Percentiles rank a stretch among this genome's conserved stretches.
Conservation (phyloP, 805 yeast genomes). For the Lachancea waltii region DNA sequence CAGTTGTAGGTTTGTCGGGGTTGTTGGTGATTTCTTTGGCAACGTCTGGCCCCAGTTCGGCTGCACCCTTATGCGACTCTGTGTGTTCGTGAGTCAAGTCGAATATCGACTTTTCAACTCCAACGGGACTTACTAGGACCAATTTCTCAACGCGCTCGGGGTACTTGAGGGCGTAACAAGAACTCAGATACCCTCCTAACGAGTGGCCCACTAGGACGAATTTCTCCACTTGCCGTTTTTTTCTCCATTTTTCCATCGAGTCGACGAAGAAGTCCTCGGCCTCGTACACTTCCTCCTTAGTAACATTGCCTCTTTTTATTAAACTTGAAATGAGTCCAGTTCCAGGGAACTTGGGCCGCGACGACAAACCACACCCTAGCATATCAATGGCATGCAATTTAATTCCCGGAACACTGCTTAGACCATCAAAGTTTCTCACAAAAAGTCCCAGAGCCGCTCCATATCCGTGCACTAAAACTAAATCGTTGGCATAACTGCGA, state of each 20-base stretch:
- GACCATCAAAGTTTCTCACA: conserved; percentile 59
- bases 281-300: conserved; percentile 25
- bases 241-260: conserved; percentile 57
- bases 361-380: conserved; percentile 85
- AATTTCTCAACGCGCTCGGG: conserved; percentile 47
- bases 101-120: conserved; percentile 52
- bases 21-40: conserved; percentile 28
- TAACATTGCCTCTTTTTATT: conserved; percentile 37
- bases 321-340: conserved; percentile 53
- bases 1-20: conserved; percentile 14
- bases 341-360: conserved; percentile 66
- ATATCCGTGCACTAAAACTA: conserved; percentile 86
- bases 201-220: conserved; percentile 65
- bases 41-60: conserved; percentile 29
- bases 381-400: conserved; percentile 77
- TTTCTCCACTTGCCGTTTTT: conserved; percentile 37
- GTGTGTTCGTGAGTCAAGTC: conserved; percentile 16
- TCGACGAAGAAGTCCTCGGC: conserved; percentile 35
- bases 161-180: conserved; percentile 49
- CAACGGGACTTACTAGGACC: conserved; percentile 63
- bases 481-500: conserved; percentile 48
- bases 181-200: conserved; percentile 61
- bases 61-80: conserved; percentile 4
- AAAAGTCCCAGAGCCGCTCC: conserved; percentile 92
- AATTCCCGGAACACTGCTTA: conserved; percentile 47